Evolutionary conservation across 768 basidiomycete species (phyloP).

Genomic region (Lactarius sanguifluus): DNA sequence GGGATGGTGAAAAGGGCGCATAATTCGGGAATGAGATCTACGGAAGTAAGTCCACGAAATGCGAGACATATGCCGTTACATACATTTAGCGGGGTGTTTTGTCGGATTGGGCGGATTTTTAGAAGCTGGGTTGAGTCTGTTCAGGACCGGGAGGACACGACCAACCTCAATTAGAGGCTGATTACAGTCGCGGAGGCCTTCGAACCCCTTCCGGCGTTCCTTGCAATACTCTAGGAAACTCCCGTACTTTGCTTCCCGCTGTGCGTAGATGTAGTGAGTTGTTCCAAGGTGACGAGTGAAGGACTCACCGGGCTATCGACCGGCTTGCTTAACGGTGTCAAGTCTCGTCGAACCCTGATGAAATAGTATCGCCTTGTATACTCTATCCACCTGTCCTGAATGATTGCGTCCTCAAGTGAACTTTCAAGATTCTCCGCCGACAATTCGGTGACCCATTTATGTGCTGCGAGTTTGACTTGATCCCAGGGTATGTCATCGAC

Average conservation of each 20-base stretch:
- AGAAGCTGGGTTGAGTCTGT: slow-evolving; percentile 59
- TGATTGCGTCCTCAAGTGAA: slow-evolving; percentile 51
- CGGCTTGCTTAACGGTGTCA: slow-evolving; percentile 73
- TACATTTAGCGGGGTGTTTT: slow-evolving; percentile 60
- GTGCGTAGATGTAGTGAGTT: slow-evolving; percentile 14
- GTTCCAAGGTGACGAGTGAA: slow-evolving; percentile 11
- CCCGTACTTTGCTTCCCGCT: slow-evolving; percentile 62
- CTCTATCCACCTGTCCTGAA: slow-evolving; percentile 77
- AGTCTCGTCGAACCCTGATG: slow-evolving; percentile 55
- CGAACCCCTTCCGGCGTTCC: slow-evolving; percentile 58
- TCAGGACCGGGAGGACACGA: slow-evolving; percentile 49
- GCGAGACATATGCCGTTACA: slow-evolving; percentile 29
- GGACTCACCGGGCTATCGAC: slow-evolving; percentile 57
- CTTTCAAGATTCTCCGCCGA: slow-evolving; percentile 39
- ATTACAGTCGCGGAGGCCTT: slow-evolving; percentile 55
- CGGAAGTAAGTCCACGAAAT: slow-evolving; percentile 10
- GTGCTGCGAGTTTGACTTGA: slow-evolving; percentile 50
- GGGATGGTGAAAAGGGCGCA: slow-evolving; percentile 70
- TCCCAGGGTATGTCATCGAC: slow-evolving; percentile 62
- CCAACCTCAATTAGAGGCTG: slow-evolving; percentile 76
- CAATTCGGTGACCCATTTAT: slow-evolving; percentile 53
- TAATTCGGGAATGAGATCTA: slow-evolving; percentile 56
- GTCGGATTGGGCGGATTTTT: slow-evolving; percentile 40
- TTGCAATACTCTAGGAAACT: slow-evolving; percentile 70
- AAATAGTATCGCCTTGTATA: slow-evolving; percentile 70